Base-by-base conservation (phyloP, 73 alveolate genomes). In the Paramecium sexaurelia region DNA sequence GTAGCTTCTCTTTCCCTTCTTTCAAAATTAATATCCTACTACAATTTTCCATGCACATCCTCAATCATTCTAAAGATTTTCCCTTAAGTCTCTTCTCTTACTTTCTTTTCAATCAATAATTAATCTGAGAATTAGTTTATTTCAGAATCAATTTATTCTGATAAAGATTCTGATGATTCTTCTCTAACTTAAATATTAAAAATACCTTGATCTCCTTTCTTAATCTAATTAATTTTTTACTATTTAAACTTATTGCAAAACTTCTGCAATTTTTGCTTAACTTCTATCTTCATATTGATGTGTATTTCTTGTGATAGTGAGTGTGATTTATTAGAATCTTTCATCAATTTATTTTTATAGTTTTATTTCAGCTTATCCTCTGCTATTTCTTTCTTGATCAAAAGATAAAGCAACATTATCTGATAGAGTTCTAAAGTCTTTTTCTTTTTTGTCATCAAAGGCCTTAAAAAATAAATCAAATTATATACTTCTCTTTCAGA, bases 1-100 rank as follows among this genome's bases (percentile, higher is more conserved):
- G 90, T 78, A 37, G 90, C 68, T 78, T 78, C 90, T 78, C 90
- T 78, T 78, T 78, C 90, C 22, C 90, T 78, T 39, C 32, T 78
- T 78, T 78, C 90, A 19, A 29, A 1, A 40, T 33, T 78, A 15
- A 78, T 78, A 78, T 78, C 90, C 11, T 26, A 9, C 41, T 78
- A 22, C 19, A 78, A 61, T 61, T 61, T 61, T 22, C 83, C 83
- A 6, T 61, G 83, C 19, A 78, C 90, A 78, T 78, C 90, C 27
- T 78, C 90, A 13, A 78, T 78, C 90, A 78, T 78, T 78, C 90
- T 78, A 45, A 78, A 78, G 1, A 78, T 78, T 61, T 78, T 78
- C 36, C 90, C 90, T 78, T 78, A 78, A 7, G 90, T 78, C 6
- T 78, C 90, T 17, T 78, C 90, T 78, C 90, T 78, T 0, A 78